Percentiles rank a stretch among this genome's conserved stretches.
Evolutionary conservation across 2,329 filamentous ascomycete genomes (phyloP).

Genomic region (Curvularia sp.): DNA sequence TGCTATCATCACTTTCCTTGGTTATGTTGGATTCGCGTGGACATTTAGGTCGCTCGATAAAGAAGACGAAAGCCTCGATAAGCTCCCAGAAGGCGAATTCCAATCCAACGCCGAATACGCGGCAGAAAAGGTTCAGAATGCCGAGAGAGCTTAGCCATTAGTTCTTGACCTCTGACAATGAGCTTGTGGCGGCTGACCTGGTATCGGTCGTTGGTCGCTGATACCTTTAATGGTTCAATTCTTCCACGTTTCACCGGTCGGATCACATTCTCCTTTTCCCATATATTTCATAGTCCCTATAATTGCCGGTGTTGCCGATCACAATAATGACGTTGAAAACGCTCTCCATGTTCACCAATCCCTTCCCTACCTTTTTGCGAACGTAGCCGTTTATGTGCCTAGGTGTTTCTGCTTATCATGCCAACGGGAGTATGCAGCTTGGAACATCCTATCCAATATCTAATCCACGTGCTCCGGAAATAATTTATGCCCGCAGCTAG

Average conservation of each 20-base stretch:
- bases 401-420: not conserved
- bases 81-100: conserved; percentile 38
- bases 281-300: not conserved
- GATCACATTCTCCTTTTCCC: not conserved
- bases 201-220: not conserved
- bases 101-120: conserved; percentile 25
- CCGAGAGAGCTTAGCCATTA: conserved; percentile 11
- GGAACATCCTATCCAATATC: not conserved
- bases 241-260: not conserved
- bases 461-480: conserved; percentile 1
- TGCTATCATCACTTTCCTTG: conserved; percentile 42
- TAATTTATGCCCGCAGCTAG: not conserved
- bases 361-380: not conserved
- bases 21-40: conserved; percentile 40
- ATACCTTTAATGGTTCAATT: not conserved
- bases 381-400: not conserved
- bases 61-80: conserved; percentile 44
- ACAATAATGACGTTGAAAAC: not conserved
- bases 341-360: not conserved
- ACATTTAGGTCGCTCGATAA: conserved; percentile 38
- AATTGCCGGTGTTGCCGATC: not conserved
- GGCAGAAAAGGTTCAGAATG: conserved; percentile 20
- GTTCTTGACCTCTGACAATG: not conserved
- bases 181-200: not conserved
- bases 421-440: not conserved